A percentile compares a stretch with the other conserved stretches of the same genome.
These are phyloP conservation scores for Cajanus cajan DNA, from an alignment of 306 rosid genomes.

Conservation along the genomic window DNA sequence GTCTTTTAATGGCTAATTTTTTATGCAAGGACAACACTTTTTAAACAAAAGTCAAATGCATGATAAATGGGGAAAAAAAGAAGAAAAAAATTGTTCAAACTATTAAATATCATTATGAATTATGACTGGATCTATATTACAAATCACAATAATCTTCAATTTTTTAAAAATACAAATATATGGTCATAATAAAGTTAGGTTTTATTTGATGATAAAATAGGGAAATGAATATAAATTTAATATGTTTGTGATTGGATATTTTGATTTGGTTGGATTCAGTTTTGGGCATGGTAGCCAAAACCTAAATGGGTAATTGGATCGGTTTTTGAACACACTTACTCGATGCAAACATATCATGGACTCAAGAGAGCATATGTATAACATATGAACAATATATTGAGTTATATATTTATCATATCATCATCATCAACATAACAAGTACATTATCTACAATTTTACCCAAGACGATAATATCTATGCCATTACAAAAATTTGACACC, in stretches of 20 bases:
- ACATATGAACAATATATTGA: background rate
- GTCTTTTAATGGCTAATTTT: too few species aligned
- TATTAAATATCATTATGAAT: too few species aligned
- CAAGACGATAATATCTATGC: conserved; percentile 12
- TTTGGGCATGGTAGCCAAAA: background rate
- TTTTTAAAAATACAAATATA: too few species aligned
- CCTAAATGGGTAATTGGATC: too few species aligned
- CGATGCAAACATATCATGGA: background rate
- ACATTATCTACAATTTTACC: conserved; percentile 24
- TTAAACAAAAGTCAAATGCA: too few species aligned
- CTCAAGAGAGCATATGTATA: background rate
- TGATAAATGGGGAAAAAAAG: too few species aligned
- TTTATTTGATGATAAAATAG: background rate
- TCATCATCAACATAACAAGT: background rate
- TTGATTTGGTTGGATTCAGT: background rate
- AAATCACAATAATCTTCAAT: too few species aligned
- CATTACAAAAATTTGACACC: conserved; percentile 24
- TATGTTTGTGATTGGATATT: background rate
- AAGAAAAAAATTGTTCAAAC: too few species aligned
- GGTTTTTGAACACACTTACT: too few species aligned
- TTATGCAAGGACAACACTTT: too few species aligned
- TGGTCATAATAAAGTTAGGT: background rate
- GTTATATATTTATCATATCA: background rate
- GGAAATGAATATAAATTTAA: background rate
- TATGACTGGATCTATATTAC: too few species aligned